Evolutionary conservation across 352 stramenopile genomes (phyloP), one percentile per base, ranked within the genome.

Genomic region (Phytophthora agathidicida): DNA sequence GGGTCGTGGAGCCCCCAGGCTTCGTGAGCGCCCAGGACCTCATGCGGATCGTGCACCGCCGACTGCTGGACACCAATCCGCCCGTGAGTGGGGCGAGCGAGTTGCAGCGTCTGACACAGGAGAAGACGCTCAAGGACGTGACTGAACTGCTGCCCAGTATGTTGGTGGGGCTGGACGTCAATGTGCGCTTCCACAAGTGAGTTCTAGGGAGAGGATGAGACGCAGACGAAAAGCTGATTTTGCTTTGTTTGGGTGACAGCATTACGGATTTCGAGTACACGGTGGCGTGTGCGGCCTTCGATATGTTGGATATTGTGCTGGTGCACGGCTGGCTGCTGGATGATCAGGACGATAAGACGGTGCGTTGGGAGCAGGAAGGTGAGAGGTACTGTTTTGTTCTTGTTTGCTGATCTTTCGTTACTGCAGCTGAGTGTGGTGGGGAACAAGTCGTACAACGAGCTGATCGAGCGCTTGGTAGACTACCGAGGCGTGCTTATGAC

Each of bases 251-350:
- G 22, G 17, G 28, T 20, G 13, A 7, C 24, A 93, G 80, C 48
- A 89, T 96, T 35, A 89, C 76, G 5, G 89, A 92, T 65, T 98
- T 98, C 72, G 93, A 99, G 79, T 99, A 98, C 77, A 99, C 96
- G 0, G 77, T 91, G 45, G 90, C 94, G 28, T 90, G 98, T 45
- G 89, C 96, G 2, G 83, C 95, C 7, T 99, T 99, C 71, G 97
- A 99, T 75, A 85, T 99, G 66, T 70, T 98, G 39, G 91, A 93
- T 26, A 94, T 99, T 38, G 77, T 89, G 48, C 77, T 99, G 24
- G 93, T 99, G 27, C 97, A 99, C 65, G 97, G 97, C 10, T 99
- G 97, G 97, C 68, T 99, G n/a, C 48, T 99, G 10, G 97, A 99
- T 66, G 78, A 88, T 5, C 78, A 98, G 48, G 91, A 98, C 65